Conservation (phyloP, 176 grass and related monocot species). For the Triticum timopheevii region DNA sequence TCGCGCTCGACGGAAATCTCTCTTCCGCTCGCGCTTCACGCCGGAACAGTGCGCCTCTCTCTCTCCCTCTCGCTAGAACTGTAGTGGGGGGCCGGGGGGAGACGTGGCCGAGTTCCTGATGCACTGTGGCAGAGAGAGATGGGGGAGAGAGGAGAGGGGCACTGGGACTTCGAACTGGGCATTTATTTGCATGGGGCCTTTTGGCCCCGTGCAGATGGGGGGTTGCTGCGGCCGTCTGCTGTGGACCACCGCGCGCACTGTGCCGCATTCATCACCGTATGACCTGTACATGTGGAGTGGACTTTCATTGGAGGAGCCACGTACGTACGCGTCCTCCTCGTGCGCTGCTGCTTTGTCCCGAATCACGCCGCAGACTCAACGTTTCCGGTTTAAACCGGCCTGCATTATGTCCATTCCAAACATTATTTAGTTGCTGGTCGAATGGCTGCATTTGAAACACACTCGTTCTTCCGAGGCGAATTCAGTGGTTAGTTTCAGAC, state of each 20-base stretch:
- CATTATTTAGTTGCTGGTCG: too few species aligned
- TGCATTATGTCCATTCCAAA: too few species aligned
- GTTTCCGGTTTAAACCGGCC: too few species aligned
- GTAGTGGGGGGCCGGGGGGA: not conserved
- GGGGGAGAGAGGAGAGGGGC: not conserved
- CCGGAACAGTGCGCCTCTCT: not conserved
- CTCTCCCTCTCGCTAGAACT: not conserved
- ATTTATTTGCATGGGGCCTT: slow-evolving; percentile 48
- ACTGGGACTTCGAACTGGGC: slow-evolving; percentile 22
- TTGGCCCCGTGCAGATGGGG: slow-evolving; percentile 45
- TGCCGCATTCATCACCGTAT: slow-evolving; percentile 35
- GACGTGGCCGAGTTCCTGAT: slow-evolving; percentile 6
- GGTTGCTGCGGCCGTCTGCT: not conserved
- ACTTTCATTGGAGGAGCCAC: not conserved
- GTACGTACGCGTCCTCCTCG: not conserved
- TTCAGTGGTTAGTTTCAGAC: too few species aligned
- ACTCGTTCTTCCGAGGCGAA: too few species aligned
- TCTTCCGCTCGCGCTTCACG: not conserved
- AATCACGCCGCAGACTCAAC: not conserved
- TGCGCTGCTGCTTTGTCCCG: not conserved
- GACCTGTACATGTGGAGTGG: slow-evolving; percentile 24
- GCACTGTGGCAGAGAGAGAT: not conserved
- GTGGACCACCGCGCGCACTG: slow-evolving; percentile 6
- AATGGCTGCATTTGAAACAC: too few species aligned
- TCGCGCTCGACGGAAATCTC: not conserved